Base-by-base conservation (phyloP, 2,329 filamentous ascomycete genomes). In the Colletotrichum spaethianum region DNA sequence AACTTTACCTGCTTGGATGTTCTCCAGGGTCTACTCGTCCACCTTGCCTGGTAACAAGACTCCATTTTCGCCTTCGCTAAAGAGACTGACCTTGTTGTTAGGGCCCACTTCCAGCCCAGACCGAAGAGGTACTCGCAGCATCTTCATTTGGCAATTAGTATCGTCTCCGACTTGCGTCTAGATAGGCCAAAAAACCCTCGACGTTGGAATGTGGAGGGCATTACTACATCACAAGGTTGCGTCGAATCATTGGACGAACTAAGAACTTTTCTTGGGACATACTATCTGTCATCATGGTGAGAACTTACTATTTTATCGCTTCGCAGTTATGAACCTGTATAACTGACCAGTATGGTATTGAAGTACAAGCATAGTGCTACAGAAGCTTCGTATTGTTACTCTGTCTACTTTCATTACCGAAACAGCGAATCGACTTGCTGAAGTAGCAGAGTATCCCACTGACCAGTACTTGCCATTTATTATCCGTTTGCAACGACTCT, bases 251-350 rank as follows among this genome's bases (percentile, higher is more conserved):
- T 0, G 1, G 78, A 81, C 31, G 79, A 81, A 62, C 75, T 75
- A 69, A 74, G 80, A 65, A 79, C 80, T 0, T 38, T 81, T 5
- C 74, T 78, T 0, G 80, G 80, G 5, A 76, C 77, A 3, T 81
- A 80, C 40, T 81, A 80, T 52, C 73, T 81, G 11, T 76, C 79
- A 1, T 81, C 80, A 0, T 78, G 79, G 79, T 81, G 73, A 55
- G 64, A 42, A 14, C 11, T 42, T 14, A 2, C 28, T 6, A 38
- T n/a, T 11, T 31, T n/a, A 4, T 11, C 28, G 16, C 1, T 3
- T 11, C 28, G 16, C 1, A 18, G 26, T 28, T 36, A 26, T 14
- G 8, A 0, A 12, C 8, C 8, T 2, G 9, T 2, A 9, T 46
- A 5, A 9, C 63, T 56, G 57, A 64, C n/a, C 55, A 31, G 63